Percentiles rank a stretch among this genome's conserved stretches.
Evolutionary conservation across 2,329 filamentous ascomycete species (phyloP).

Genomic region (Emmonsia crescens): DNA sequence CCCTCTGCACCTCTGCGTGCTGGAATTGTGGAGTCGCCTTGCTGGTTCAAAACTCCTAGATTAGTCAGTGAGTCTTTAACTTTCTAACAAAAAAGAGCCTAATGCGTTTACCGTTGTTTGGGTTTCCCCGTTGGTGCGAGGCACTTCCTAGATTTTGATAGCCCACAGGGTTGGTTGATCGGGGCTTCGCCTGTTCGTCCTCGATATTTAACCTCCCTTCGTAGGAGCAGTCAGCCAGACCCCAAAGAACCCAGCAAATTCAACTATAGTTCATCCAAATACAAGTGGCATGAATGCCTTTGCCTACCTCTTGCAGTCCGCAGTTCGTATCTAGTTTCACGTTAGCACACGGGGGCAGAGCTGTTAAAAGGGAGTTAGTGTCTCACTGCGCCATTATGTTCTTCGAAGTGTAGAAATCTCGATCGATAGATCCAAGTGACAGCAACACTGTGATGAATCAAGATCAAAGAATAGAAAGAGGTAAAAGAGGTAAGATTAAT

Average conservation of each 20-base stretch:
- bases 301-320: conserved; percentile 6
- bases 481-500: neutral
- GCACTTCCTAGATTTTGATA: neutral
- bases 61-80: neutral
- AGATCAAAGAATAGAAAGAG: neutral
- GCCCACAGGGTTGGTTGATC: neutral
- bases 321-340: conserved; percentile 6
- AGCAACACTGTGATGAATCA: neutral
- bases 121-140: neutral
- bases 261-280: neutral
- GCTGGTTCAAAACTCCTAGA: neutral
- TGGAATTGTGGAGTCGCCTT: neutral
- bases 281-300: neutral
- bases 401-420: neutral
- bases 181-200: neutral
- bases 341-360: conserved; percentile 3
- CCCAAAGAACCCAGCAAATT: neutral
- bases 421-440: neutral
- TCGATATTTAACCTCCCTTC: neutral
- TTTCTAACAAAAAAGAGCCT: too few relatives aligned
- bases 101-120: neutral
- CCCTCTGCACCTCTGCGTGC: neutral
- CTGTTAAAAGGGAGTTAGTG: neutral
- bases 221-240: neutral
- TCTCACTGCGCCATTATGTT: conserved; percentile 8